Evolutionary conservation across 2,329 filamentous ascomycete genomes (phyloP), one percentile per base, ranked within the genome.

Genomic region (Macroventuria anomochaeta): DNA sequence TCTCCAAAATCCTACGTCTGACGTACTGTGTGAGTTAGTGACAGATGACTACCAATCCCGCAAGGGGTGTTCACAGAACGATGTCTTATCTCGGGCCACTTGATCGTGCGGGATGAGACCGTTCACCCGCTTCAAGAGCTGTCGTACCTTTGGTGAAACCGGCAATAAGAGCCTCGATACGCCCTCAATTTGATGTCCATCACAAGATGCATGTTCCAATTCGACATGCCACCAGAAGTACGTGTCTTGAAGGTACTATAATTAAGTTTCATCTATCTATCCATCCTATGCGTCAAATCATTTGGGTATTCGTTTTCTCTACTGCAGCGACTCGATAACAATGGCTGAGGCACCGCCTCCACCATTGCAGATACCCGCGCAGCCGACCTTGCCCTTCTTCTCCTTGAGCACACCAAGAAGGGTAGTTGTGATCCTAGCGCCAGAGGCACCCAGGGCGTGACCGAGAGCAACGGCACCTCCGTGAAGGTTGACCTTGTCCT

Each of bases 311-410:
- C 40, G 44, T 49, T 54, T 25, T 49, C 36, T 42, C 47, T 71
- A 75, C 69, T 73, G 68, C 60, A 76, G 53, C 43, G 69, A 71
- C 83, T 99, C 95, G 69, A 99, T 86, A 59, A 99, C 91, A 64
- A 99, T 80, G 53, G 95, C 95, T 69, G 91, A 96, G 55, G 95
- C 95, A 75, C 95, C 95, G 68, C 95, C 95, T 53, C 95, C 95
- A 63, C 95, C 95, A 77, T 99, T 99, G 86, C 95, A 99, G 73
- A 99, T 97, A 71, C 91, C 95, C 32, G 90, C 93, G 71, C 87
- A 90, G 52, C 95, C 95, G 75, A 97, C 88, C 87, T 96, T 97
- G 70, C 87, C 93, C 76, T 91, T 90, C 83, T 93, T 95, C 76
- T 95, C 88, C 76, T 85, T 89, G 70, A 99, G 81, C 29, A 97